Base-by-base conservation (phyloP, 2,329 filamentous ascomycete genomes). In the Seiridium unicorne region DNA sequence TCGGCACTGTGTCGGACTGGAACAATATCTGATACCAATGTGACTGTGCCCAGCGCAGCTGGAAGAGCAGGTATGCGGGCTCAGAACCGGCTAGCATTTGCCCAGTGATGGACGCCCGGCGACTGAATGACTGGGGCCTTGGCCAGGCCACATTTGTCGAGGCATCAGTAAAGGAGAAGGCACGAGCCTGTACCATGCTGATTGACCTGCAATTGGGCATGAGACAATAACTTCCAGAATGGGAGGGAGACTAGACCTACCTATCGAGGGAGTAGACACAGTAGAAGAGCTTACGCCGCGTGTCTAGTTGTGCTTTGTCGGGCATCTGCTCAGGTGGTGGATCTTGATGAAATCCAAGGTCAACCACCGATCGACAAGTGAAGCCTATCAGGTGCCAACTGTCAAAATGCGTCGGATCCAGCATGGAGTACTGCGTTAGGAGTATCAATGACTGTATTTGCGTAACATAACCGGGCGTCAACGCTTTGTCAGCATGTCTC, bases 311-410 rank as follows among this genome's bases (percentile, higher is more conserved):
- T 3, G 84, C 79, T 65, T 87, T 89, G 60, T 92, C 87, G 9
- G 88, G 83, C 35, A 86, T 77, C 13, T 89, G 83, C 63, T 89
- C 88, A 60, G 84, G 82, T 0, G 91, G 89, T 3, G 93, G 92
- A 66, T 98, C 94, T 75, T 97, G 94, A 73, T 98, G 95, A 60
- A 96, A 88, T 6, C 95, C 95, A 36, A 97, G 78, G 76, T 99
- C 95, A 31, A 97, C 85, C 70, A 94, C 88, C 5, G 93, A 91
- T 60, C 94, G 87, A 46, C 91, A 91, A 5, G 94, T 93, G 72
- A 95, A 93, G 5, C 94, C 95, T 59, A 97, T 91, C 63, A 97
- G 77, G 64, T 95, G 93, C 93, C 95, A 98, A 68, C 90, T 92
- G 69, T 97, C 93, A 69, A 97, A 97, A 70, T 96, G 92, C 47